These are phyloP conservation scores for Boletellus ananiceps DNA, from an alignment of 768 basidiomycete species.

Conservation along the genomic window DNA sequence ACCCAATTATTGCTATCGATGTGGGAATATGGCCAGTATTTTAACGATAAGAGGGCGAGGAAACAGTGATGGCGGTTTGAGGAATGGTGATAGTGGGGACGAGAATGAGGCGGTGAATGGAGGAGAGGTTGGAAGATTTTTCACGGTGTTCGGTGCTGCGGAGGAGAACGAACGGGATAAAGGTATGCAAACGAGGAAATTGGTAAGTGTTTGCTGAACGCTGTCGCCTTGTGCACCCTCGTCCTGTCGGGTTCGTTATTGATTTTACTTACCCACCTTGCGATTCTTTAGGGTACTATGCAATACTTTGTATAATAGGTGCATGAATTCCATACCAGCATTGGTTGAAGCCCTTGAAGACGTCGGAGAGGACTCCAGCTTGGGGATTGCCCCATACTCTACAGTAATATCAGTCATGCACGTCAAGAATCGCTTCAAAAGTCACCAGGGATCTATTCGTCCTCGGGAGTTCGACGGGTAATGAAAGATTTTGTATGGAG, in stretches of 20 bases:
- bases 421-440: too few relatives aligned
- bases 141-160: conserved; percentile 84
- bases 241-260: neutral
- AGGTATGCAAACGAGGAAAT: conserved; percentile 66
- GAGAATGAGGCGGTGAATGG: conserved; percentile 1
- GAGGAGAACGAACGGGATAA: conserved; percentile 85
- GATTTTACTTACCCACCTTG: neutral
- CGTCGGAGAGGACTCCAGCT: too few relatives aligned
- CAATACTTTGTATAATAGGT: conserved; percentile 36
- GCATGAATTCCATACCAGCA: neutral
- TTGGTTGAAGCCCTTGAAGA: too few relatives aligned
- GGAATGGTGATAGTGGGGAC: conserved; percentile 1
- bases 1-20: conserved; percentile 81
- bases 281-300: conserved; percentile 31
- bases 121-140: conserved; percentile 42
- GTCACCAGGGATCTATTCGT: too few relatives aligned
- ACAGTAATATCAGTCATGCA: too few relatives aligned
- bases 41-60: conserved; percentile 73
- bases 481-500: too few relatives aligned
- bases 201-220: conserved; percentile 44
- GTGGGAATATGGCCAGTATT: conserved; percentile 90
- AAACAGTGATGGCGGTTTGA: conserved; percentile 23
- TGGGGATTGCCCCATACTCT: too few relatives aligned
- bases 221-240: neutral
- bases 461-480: too few relatives aligned